These are phyloP conservation scores for Trichoderma sp. DNA, from an alignment of 2,329 filamentous ascomycete species.

Conservation along the genomic window DNA sequence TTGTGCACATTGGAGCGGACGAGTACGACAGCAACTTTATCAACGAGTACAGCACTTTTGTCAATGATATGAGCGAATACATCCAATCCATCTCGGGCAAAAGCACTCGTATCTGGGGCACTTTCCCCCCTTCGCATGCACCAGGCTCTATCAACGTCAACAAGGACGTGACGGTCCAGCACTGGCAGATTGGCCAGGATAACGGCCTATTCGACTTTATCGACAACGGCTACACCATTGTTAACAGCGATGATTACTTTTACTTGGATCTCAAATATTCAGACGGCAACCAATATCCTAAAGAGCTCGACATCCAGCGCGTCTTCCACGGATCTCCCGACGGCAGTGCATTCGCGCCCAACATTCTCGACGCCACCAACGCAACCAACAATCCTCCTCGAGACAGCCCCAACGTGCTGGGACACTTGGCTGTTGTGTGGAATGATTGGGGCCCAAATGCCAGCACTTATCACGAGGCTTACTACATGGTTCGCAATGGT, in stretches of 20 bases:
- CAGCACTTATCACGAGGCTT: conserved; percentile 34
- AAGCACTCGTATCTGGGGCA: conserved; percentile 58
- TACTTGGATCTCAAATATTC: conserved; percentile 34
- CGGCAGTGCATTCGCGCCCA: conserved; percentile 32
- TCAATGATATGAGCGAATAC: conserved; percentile 50
- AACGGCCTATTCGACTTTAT: conserved; percentile 32
- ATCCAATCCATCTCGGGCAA: conserved; percentile 52
- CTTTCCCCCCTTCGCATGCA: conserved; percentile 33
- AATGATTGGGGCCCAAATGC: conserved; percentile 35
- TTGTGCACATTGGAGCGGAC: conserved; percentile 60
- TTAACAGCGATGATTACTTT: conserved; percentile 34
- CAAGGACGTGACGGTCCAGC: conserved; percentile 33
- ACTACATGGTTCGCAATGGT: conserved; percentile 32
- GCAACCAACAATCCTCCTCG: conserved; percentile 32
- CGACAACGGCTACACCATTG: conserved; percentile 32
- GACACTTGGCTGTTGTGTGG: conserved; percentile 34
- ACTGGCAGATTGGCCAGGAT: conserved; percentile 34
- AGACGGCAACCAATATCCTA: conserved; percentile 33
- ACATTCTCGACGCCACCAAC: conserved; percentile 33
- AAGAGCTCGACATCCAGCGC: conserved; percentile 31
- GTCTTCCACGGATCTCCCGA: conserved; percentile 31
- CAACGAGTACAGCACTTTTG: conserved; percentile 54
- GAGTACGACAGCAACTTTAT: conserved; percentile 53
- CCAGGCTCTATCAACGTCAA: conserved; percentile 29
- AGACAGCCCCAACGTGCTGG: conserved; percentile 31